Conservation (phyloP, 2,329 filamentous ascomycete genomes). For the Apiospora pterosperma region DNA sequence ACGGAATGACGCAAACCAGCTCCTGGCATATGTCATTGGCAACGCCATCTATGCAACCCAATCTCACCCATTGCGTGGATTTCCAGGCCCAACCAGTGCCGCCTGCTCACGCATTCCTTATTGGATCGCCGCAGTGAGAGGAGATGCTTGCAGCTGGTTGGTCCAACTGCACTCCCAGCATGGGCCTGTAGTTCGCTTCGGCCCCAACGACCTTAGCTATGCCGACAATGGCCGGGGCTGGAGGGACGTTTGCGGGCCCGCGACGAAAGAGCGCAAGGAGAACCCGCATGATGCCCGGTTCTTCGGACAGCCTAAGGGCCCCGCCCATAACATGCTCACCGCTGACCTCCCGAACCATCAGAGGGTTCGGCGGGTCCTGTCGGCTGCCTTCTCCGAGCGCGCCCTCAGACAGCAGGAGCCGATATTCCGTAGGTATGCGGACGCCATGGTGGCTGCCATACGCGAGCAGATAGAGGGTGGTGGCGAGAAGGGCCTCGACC, state of each 20-base stretch:
- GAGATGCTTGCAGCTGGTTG: slow-evolving; percentile 18
- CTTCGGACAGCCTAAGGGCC: slow-evolving; percentile 10
- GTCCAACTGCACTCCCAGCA: slow-evolving; percentile 16
- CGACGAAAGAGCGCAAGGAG: background rate
- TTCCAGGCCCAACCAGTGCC: slow-evolving; percentile 16
- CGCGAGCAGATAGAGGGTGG: slow-evolving; percentile 9
- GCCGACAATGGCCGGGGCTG: slow-evolving; percentile 7
- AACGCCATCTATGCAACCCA: slow-evolving; percentile 16
- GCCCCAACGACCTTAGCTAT: slow-evolving; percentile 18
- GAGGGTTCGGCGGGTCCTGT: slow-evolving; percentile 22
- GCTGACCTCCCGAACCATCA: slow-evolving; percentile 15
- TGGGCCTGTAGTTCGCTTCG: slow-evolving; percentile 17
- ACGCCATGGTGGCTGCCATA: slow-evolving; percentile 23
- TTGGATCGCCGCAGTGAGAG: slow-evolving; percentile 16
- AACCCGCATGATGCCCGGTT: slow-evolving; percentile 6
- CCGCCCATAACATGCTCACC: slow-evolving; percentile 3
- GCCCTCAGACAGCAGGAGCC: slow-evolving; percentile 29
- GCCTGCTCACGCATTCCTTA: slow-evolving; percentile 20
- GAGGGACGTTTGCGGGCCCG: slow-evolving; percentile 15
- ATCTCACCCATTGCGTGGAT: slow-evolving; percentile 18
- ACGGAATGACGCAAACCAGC: too few relatives aligned
- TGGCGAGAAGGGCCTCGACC: slow-evolving; percentile 5
- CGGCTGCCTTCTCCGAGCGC: slow-evolving; percentile 27
- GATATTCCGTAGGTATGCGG: slow-evolving; percentile 25
- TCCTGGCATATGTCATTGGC: slow-evolving; percentile 2